phyloP scores from a whole-genome alignment of 345 rosid species.

The Brassica carinata region DNA sequence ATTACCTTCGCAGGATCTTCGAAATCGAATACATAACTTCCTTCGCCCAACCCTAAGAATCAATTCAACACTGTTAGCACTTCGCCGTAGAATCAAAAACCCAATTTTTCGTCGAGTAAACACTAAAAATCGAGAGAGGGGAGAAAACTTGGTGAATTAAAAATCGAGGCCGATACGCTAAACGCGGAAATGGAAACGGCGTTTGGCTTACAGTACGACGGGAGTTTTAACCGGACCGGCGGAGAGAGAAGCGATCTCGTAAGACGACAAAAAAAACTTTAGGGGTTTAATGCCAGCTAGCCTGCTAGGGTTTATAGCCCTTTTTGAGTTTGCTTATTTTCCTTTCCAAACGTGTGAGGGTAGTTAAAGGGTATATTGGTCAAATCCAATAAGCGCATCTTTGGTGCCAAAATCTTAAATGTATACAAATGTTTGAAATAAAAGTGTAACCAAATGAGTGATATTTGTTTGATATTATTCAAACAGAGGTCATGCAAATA shows the following conservation, averaged over 20 bases:
- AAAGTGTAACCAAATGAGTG: background rate
- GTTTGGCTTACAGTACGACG: slow-evolving; percentile 5
- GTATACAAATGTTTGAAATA: slow-evolving; percentile 9
- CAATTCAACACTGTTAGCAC: background rate
- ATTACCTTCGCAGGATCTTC: slow-evolving; percentile 35
- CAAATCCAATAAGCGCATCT: background rate
- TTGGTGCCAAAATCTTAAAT: slow-evolving; percentile 16
- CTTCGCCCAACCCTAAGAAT: slow-evolving; percentile 23
- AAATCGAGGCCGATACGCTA: background rate
- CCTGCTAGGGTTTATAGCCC: slow-evolving; percentile 22
- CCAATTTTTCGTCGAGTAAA: background rate
- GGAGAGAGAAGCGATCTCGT: background rate
- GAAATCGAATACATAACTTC: slow-evolving; percentile 31
- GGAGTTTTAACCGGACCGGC: background rate
- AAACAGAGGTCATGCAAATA: slow-evolving; percentile 17
- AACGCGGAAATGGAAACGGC: background rate
- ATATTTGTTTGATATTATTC: slow-evolving; percentile 3
- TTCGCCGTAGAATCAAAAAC: background rate
- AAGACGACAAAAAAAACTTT: background rate
- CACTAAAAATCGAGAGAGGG: background rate
- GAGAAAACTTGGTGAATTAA: background rate
- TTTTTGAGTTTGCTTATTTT: background rate
- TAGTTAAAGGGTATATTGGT: slow-evolving; percentile 26
- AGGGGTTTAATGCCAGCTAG: slow-evolving; percentile 23
- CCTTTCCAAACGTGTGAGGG: slow-evolving; percentile 4